Evolutionary conservation across 192 early-diverging fungal genomes (phyloP).

Genomic region (Podochytrium sp.): DNA sequence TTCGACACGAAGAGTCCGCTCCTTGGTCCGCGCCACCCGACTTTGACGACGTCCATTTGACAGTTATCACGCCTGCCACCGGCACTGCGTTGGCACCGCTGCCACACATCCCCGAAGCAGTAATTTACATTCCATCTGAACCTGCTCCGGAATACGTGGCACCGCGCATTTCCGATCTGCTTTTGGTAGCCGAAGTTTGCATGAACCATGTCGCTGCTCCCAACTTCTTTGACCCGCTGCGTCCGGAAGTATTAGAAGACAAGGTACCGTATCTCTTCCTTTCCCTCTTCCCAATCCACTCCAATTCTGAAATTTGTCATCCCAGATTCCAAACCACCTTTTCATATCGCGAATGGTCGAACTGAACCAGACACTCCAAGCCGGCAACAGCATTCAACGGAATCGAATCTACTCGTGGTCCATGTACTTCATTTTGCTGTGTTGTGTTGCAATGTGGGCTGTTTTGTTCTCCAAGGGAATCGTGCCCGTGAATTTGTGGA

Average conservation of each 20-base stretch:
- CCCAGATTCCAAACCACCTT: slow-evolving; percentile 7
- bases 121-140: not conserved
- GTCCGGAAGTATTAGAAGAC: slow-evolving; percentile 8
- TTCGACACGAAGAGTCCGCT: not conserved
- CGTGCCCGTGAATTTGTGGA: not conserved
- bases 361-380: not conserved
- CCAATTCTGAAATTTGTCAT: not conserved
- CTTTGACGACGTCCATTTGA: not conserved
- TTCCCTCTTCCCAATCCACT: not conserved
- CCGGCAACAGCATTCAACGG: not conserved
- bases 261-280: slow-evolving; percentile 2
- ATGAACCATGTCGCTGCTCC: not conserved
- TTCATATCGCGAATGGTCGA: not conserved
- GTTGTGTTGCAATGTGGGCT: not conserved
- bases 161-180: not conserved
- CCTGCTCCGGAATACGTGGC: slow-evolving; percentile 2
- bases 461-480: not conserved
- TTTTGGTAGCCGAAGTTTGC: not conserved
- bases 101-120: not conserved
- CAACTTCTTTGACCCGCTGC: not conserved
- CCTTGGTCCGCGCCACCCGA: not conserved
- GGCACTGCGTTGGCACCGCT: not conserved
- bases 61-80: not conserved
- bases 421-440: not conserved
- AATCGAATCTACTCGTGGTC: not conserved